Evolutionary conservation across 1,284 basidiomycete genomes (phyloP).

Genomic region (Fomitiporia mediterranea): DNA sequence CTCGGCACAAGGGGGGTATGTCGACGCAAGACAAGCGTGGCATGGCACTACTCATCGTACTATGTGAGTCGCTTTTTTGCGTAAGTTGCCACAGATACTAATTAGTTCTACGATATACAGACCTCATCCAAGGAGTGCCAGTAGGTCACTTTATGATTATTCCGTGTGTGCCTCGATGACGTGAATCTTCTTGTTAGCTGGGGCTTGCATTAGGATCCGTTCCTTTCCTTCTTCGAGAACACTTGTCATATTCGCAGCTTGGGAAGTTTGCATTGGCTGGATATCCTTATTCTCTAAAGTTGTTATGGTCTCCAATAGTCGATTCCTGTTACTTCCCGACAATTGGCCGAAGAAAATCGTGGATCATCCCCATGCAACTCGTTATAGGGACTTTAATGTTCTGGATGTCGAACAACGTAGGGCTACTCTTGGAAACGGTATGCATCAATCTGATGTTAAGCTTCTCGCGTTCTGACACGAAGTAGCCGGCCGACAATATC

Average conservation of each 20-base stretch:
- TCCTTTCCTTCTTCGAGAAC: conserved; percentile 92
- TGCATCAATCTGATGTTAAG: conserved; percentile 29
- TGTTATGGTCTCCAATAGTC: conserved; percentile 97
- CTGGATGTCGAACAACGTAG: conserved; percentile 79
- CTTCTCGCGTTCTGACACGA: conserved; percentile 6
- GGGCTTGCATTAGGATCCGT: conserved; percentile 89
- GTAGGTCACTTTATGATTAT: conserved; percentile 63
- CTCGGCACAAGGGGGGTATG: conserved; percentile 39
- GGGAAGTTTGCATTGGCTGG: conserved; percentile 91
- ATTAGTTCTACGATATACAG: conserved; percentile 36
- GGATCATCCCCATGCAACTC: conserved; percentile 97
- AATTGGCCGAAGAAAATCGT: conserved; percentile 90
- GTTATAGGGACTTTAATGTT: conserved; percentile 88
- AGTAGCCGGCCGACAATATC: conserved; percentile 78
- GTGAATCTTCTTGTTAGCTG: conserved; percentile 38
- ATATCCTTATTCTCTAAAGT: conserved; percentile 97
- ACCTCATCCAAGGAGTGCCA: conserved; percentile 93
- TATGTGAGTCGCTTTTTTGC: conserved; percentile 70
- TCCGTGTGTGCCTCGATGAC: conserved; percentile 23
- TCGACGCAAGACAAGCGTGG: conserved; percentile 77
- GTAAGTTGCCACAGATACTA: too few species aligned
- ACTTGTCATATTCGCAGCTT: conserved; percentile 94
- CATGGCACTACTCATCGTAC: conserved; percentile 81
- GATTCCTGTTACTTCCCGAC: conserved; percentile 84
- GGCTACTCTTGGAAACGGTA: conserved; percentile 80